Percentiles rank a stretch among this genome's conserved stretches.
Conservation (phyloP, 805 yeast species). For the Priceomyces fermenticarens region DNA sequence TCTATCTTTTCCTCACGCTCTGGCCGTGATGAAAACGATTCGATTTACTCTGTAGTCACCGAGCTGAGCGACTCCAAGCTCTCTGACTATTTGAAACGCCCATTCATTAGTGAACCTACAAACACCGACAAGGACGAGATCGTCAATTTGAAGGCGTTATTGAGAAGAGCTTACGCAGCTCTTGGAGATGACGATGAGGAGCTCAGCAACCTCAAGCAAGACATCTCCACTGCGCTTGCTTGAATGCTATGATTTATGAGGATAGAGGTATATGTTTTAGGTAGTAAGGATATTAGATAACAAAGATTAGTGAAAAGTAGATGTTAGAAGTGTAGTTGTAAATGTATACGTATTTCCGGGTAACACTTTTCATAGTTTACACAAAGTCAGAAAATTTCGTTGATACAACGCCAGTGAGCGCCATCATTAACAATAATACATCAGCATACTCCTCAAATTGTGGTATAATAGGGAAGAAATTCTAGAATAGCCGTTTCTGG, state of each 20-base stretch:
- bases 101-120: slow-evolving; percentile 5
- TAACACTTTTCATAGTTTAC: slow-evolving; percentile 4
- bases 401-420: slow-evolving; percentile 1
- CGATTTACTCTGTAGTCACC: slow-evolving; percentile 26
- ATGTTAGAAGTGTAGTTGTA: no score
- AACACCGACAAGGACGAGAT: slow-evolving; percentile 17
- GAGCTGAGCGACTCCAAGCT: slow-evolving; percentile 13
- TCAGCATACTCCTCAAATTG: background rate
- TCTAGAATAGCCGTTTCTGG: no score
- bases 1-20: slow-evolving; percentile 12
- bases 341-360: no score
- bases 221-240: slow-evolving; percentile 10
- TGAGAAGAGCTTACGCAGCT: slow-evolving; percentile 23
- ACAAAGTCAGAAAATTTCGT: slow-evolving; percentile 4
- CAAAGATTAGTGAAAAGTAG: no score
- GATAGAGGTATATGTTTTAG: background rate
- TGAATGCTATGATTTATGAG: slow-evolving; percentile 1
- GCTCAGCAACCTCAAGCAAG: slow-evolving; percentile 11
- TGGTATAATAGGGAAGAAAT: no score
- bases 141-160: slow-evolving; percentile 21
- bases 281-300: no score
- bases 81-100: slow-evolving; percentile 20
- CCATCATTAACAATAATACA: background rate
- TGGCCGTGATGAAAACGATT: slow-evolving; percentile 17
- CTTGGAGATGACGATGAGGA: slow-evolving; percentile 11